phyloP scores from a whole-genome alignment of 2,329 filamentous ascomycete species.

The Xylaria sp. region DNA sequence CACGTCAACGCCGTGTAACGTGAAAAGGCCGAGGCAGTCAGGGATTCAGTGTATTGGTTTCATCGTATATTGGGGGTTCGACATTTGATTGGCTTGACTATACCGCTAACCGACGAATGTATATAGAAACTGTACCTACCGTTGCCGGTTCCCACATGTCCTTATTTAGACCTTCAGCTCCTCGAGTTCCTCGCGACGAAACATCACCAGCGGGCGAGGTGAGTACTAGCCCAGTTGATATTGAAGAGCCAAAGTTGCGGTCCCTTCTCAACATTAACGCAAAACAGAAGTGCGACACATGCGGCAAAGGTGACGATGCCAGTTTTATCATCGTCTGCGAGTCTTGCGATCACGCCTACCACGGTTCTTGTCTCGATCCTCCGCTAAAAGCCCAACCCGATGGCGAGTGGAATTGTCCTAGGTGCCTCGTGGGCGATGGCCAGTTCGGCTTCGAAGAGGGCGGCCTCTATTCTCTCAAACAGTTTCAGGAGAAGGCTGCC shows the following conservation, averaged over 20 bases:
- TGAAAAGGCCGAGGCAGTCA: neutral
- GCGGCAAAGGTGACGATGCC: slow-evolving; percentile 80
- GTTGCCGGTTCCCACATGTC: slow-evolving; percentile 98
- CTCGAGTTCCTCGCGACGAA: slow-evolving; percentile 70
- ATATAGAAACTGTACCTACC: slow-evolving; percentile 74
- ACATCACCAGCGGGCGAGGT: slow-evolving; percentile 57
- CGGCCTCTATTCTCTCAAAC: slow-evolving; percentile 91
- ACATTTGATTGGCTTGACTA: neutral
- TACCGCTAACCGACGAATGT: slow-evolving; percentile 32
- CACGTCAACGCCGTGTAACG: neutral
- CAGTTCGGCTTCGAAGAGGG: slow-evolving; percentile 98
- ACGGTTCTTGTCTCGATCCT: slow-evolving; percentile 89
- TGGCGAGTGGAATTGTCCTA: slow-evolving; percentile 93
- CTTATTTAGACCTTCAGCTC: slow-evolving; percentile 84
- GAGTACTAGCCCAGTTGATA: slow-evolving; percentile 31
- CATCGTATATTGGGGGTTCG: neutral
- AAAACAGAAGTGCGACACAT: slow-evolving; percentile 82
- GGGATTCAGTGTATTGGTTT: neutral
- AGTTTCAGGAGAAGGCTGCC: slow-evolving; percentile 95
- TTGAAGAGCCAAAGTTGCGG: neutral
- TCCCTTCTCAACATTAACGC: slow-evolving; percentile 37
- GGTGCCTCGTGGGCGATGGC: slow-evolving; percentile 93
- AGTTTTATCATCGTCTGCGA: slow-evolving; percentile 83
- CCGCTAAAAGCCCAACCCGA: slow-evolving; percentile 81
- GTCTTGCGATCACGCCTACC: slow-evolving; percentile 88